phyloP scores from a whole-genome alignment of 768 basidiomycete genomes.

The Leucogyrophana mollusca region DNA sequence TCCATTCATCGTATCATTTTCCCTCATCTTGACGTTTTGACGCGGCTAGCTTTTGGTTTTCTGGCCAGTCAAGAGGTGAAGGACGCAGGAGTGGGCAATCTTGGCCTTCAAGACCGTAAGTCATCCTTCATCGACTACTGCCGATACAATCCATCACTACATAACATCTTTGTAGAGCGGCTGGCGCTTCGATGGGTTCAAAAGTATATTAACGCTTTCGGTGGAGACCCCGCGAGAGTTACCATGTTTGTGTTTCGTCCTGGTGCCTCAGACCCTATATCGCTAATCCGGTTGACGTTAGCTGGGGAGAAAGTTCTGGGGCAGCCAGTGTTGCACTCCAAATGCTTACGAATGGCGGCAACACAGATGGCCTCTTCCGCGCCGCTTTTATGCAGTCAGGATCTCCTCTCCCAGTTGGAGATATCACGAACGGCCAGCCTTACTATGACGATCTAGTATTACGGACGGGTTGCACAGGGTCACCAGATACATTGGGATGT shows the following conservation, averaged over 20 bases:
- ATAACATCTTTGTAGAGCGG: conserved; percentile 37
- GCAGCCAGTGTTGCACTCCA: conserved; percentile 54
- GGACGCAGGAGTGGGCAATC: conserved; percentile 52
- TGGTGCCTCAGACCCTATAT: too few relatives aligned
- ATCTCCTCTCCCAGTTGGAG: conserved; percentile 42
- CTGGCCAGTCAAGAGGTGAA: conserved; percentile 51
- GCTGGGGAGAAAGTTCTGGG: conserved; percentile 59
- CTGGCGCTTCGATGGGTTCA: conserved; percentile 64
- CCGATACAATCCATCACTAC: neutral
- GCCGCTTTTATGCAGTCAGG: conserved; percentile 53
- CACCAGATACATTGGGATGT: conserved; percentile 40
- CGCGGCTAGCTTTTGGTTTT: conserved; percentile 58
- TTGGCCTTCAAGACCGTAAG: conserved; percentile 68
- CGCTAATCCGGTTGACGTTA: too few relatives aligned
- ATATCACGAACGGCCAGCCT: conserved; percentile 40
- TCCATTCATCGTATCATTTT: too few relatives aligned
- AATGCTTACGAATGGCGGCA: conserved; percentile 45
- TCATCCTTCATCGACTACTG: conserved; percentile 2
- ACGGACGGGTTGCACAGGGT: conserved; percentile 38
- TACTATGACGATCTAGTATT: conserved; percentile 43
- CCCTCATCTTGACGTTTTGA: too few relatives aligned
- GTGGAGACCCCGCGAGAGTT: conserved; percentile 62
- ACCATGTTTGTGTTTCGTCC: too few relatives aligned
- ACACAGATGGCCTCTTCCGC: conserved; percentile 45
- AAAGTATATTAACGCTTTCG: conserved; percentile 61